phyloP scores from a whole-genome alignment of 2,329 filamentous ascomycete genomes.

The Monascus ruber region DNA sequence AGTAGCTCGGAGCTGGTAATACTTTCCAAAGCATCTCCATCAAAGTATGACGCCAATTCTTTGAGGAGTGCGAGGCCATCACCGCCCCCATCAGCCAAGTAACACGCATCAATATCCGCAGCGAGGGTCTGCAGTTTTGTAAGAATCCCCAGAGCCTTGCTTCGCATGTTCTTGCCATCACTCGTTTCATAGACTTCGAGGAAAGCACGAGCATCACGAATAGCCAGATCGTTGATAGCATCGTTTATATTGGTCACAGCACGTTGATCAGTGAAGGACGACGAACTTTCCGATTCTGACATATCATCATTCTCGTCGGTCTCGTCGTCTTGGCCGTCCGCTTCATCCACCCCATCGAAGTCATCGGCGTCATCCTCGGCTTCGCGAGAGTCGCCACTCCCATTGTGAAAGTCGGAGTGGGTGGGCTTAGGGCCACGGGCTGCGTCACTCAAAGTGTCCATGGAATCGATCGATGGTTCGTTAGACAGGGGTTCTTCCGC shows the following conservation, averaged over 20 bases:
- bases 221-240: constrained; percentile 60
- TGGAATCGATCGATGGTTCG: constrained; percentile 7
- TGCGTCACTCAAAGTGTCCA: constrained; percentile 9
- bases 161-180: constrained; percentile 60
- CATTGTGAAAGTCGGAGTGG: background rate
- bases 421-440: constrained; percentile 6
- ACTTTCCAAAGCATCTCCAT: constrained; percentile 77
- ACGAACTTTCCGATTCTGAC: constrained; percentile 58
- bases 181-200: constrained; percentile 72
- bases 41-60: constrained; percentile 70
- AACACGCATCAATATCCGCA: constrained; percentile 59
- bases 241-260: constrained; percentile 29
- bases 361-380: constrained; percentile 25
- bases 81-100: constrained; percentile 36
- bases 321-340: constrained; percentile 43
- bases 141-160: constrained; percentile 67
- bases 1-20: constrained; percentile 93
- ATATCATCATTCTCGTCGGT: constrained; percentile 39
- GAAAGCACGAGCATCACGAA: constrained; percentile 68
- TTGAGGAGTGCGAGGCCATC: constrained; percentile 59
- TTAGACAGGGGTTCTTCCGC: constrained; percentile 38
- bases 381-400: constrained; percentile 21
- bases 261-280: constrained; percentile 37
- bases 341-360: constrained; percentile 40
- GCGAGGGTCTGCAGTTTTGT: constrained; percentile 61